Evolutionary conservation across 2,329 filamentous ascomycete genomes (phyloP).

Genomic region (Talaromyces atroroseus): DNA sequence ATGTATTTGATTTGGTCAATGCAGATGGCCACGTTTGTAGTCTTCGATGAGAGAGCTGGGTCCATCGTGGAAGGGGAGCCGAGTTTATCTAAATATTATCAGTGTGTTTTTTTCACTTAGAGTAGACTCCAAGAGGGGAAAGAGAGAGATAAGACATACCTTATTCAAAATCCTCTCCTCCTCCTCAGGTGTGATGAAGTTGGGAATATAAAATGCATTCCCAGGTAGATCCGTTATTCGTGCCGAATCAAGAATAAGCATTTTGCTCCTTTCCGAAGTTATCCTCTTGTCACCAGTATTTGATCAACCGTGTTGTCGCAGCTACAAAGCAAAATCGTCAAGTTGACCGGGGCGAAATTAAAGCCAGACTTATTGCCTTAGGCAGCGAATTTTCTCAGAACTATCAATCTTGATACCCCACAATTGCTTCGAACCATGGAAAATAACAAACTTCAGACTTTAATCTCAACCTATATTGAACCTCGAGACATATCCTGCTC

Average conservation of each 20-base stretch:
- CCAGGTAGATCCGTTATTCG: constrained; percentile 29
- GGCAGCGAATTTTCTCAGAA: background rate
- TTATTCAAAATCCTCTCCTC: constrained; percentile 66
- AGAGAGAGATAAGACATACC: constrained; percentile 38
- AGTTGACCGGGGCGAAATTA: background rate
- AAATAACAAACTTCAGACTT: no score
- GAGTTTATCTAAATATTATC: constrained; percentile 44
- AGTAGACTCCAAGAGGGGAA: background rate
- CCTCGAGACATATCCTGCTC: background rate
- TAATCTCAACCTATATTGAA: background rate
- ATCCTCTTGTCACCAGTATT: background rate
- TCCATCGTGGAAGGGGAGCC: constrained; percentile 74
- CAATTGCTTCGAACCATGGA: no score
- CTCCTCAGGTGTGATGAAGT: constrained; percentile 75
- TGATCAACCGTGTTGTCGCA: background rate
- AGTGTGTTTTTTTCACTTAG: background rate
- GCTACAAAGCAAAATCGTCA: background rate
- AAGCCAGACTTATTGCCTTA: background rate
- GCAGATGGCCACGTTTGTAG: constrained; percentile 87
- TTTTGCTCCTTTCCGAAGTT: background rate
- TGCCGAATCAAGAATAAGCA: constrained; percentile 22
- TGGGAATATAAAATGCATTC: constrained; percentile 72
- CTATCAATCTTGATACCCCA: background rate
- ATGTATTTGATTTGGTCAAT: constrained; percentile 66
- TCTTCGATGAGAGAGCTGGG: constrained; percentile 76